Conservation (phyloP, 2,329 filamentous ascomycete species). For the Fusarium pseudonygamai region DNA sequence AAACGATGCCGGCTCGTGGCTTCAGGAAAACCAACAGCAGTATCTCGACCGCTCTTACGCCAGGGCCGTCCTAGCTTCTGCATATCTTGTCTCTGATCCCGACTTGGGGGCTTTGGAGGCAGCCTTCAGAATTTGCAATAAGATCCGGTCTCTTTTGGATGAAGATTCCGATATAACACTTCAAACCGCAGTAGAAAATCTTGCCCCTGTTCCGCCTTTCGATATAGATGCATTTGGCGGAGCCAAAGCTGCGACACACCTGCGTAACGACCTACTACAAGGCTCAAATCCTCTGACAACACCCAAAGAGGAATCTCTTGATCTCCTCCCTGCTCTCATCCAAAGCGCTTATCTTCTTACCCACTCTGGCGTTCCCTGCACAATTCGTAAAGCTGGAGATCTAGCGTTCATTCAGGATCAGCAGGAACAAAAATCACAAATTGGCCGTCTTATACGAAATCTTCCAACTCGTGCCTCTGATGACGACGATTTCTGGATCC, state of each 20-base stretch:
- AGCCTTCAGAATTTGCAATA: constrained; percentile 68
- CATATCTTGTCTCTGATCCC: constrained; percentile 72
- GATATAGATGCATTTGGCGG: constrained; percentile 35
- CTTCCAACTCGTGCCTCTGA: constrained; percentile 60
- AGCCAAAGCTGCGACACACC: constrained; percentile 42
- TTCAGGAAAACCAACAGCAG: constrained; percentile 68
- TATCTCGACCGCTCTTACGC: constrained; percentile 72
- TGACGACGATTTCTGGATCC: constrained; percentile 72
- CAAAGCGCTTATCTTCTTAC: constrained; percentile 68
- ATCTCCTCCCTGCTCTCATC: constrained; percentile 70
- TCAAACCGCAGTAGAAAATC: constrained; percentile 56
- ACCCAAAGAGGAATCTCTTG: constrained; percentile 64
- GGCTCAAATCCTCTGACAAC: constrained; percentile 72
- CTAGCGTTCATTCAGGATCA: constrained; percentile 71
- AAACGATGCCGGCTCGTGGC: constrained; percentile 63
- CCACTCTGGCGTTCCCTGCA: constrained; percentile 59
- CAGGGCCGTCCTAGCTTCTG: constrained; percentile 72
- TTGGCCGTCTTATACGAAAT: constrained; percentile 66
- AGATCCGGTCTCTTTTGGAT: constrained; percentile 65
- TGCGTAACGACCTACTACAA: constrained; percentile 61
- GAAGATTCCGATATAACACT: constrained; percentile 65
- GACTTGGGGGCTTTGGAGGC: constrained; percentile 66
- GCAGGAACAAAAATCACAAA: constrained; percentile 70
- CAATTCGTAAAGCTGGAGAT: constrained; percentile 66
- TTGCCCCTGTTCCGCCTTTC: constrained; percentile 52